Evolutionary conservation across 2,329 filamentous ascomycete species (phyloP).

Genomic region (Cladosporium velox): DNA sequence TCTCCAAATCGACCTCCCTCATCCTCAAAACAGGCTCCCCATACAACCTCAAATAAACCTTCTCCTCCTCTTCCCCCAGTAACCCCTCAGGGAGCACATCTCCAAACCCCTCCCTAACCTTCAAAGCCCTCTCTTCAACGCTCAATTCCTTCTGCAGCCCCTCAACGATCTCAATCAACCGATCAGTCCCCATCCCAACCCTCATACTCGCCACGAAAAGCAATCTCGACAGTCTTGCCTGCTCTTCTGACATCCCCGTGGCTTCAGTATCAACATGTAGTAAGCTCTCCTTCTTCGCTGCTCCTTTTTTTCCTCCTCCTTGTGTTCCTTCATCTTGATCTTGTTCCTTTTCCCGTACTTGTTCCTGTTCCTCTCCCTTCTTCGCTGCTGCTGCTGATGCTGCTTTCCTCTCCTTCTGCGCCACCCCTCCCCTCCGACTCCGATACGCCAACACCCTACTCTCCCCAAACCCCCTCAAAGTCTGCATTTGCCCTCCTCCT

Average conservation of each 20-base stretch:
- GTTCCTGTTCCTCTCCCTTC: neutral
- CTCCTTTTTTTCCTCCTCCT: neutral
- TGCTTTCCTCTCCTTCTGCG: neutral
- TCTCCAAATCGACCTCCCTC: constrained; percentile 42
- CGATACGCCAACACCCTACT: neutral
- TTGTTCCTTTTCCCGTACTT: neutral
- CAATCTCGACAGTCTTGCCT: neutral
- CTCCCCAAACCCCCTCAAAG: constrained; percentile 1
- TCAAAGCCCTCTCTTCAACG: constrained; percentile 16
- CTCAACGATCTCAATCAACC: constrained; percentile 13
- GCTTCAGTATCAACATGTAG: neutral
- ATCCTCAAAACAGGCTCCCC: constrained; percentile 71
- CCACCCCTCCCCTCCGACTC: neutral
- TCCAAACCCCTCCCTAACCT: constrained; percentile 67
- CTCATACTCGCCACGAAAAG: constrained; percentile 9
- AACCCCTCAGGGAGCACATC: constrained; percentile 73
- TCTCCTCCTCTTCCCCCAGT: constrained; percentile 69
- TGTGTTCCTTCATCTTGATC: neutral
- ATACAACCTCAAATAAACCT: constrained; percentile 77
- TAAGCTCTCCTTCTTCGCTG: neutral
- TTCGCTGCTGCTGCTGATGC: neutral
- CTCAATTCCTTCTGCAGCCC: constrained; percentile 4
- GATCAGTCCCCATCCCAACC: constrained; percentile 3
- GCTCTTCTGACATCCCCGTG: neutral
- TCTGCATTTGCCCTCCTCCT: neutral